Conservation (phyloP, 202 grass and related monocot genomes). For the Alloteropsis angusta region DNA sequence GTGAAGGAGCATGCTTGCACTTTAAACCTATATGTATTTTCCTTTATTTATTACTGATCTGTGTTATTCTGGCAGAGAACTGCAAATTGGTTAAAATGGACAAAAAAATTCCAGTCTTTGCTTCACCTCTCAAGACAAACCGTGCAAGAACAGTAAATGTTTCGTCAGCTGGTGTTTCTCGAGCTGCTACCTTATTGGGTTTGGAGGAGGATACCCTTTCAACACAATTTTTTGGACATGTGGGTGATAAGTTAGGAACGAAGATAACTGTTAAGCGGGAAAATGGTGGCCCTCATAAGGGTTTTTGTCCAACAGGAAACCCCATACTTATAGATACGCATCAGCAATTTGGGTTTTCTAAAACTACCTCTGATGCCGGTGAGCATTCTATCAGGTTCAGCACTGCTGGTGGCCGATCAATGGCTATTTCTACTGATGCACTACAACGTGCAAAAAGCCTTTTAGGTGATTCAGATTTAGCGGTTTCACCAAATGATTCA, state of each 20-base stretch:
- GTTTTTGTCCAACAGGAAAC: slow-evolving; percentile 35
- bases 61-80: slow-evolving; percentile 20
- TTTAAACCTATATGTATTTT: neutral
- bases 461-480: slow-evolving; percentile 46
- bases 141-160: slow-evolving; percentile 53
- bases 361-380: slow-evolving; percentile 17
- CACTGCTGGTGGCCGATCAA: slow-evolving; percentile 57
- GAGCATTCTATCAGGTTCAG: slow-evolving; percentile 46
- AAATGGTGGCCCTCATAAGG: slow-evolving; percentile 23
- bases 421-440: slow-evolving; percentile 62
- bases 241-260: slow-evolving; percentile 37
- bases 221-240: slow-evolving; percentile 47
- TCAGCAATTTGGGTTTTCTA: slow-evolving; percentile 22
- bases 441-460: slow-evolving; percentile 63
- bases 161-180: slow-evolving; percentile 57
- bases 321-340: slow-evolving; percentile 28
- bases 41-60: slow-evolving; percentile 20
- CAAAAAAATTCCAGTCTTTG: slow-evolving; percentile 20
- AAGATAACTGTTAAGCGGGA: slow-evolving; percentile 31
- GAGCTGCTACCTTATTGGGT: slow-evolving; percentile 75
- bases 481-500: slow-evolving; percentile 26
- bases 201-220: slow-evolving; percentile 59
- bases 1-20: neutral
- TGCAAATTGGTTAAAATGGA: slow-evolving; percentile 19
- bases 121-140: slow-evolving; percentile 48